Evolutionary conservation across 768 basidiomycete genomes (phyloP).

Genomic region (Ramaria rubella): DNA sequence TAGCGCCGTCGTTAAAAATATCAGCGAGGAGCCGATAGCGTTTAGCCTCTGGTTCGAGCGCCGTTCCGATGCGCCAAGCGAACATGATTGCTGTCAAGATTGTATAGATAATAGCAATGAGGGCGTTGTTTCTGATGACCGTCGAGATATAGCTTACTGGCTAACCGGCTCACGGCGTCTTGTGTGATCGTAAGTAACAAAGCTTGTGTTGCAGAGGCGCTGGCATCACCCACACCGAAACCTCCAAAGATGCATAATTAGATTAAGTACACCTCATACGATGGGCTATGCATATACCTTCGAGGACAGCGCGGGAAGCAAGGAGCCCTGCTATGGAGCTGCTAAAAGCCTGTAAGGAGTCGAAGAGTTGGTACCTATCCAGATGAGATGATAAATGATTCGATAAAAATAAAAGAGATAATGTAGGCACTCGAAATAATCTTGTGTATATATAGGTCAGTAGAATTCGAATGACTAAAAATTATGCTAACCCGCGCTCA

Average conservation of each 20-base stretch:
- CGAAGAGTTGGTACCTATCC: conserved; percentile 56
- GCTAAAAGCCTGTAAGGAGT: conserved; percentile 64
- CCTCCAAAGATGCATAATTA: conserved; percentile 29
- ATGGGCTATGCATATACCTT: conserved; percentile 38
- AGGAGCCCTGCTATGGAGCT: conserved; percentile 57
- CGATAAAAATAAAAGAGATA: background rate
- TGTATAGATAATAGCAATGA: background rate
- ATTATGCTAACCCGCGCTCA: conserved; percentile 46
- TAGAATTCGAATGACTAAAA: conserved; percentile 33
- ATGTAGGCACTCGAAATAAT: conserved; percentile 6
- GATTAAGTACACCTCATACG: background rate
- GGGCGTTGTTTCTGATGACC: background rate
- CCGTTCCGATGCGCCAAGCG: conserved; percentile 57
- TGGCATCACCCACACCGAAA: conserved; percentile 63
- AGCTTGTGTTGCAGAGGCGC: conserved; percentile 59
- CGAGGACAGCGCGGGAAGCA: conserved; percentile 59
- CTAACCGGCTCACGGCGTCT: conserved; percentile 55
- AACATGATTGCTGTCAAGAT: conserved; percentile 48
- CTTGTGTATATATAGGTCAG: conserved; percentile 1
- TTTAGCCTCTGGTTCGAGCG: conserved; percentile 64
- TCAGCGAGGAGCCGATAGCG: conserved; percentile 63
- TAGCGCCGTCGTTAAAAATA: conserved; percentile 54
- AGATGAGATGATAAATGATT: conserved; percentile 6
- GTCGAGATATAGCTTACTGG: conserved; percentile 39
- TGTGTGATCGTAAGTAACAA: conserved; percentile 59